A percentile compares a stretch with the other conserved stretches of the same genome.
phyloP scores from a whole-genome alignment of 2,329 filamentous ascomycete genomes.

The Balansia obtecta region DNA sequence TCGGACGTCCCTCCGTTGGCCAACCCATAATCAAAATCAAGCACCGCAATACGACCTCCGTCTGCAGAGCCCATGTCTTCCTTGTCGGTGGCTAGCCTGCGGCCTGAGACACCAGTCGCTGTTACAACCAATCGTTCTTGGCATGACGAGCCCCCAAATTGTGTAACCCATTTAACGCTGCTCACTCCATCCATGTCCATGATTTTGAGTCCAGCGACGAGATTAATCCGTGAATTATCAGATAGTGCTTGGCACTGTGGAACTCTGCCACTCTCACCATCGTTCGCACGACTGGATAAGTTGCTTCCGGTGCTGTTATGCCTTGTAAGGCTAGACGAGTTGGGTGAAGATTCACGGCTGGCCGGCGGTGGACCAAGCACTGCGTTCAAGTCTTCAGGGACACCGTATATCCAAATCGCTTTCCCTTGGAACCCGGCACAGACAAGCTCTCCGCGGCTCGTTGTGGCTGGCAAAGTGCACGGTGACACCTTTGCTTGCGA shows the following conservation, averaged over 20 bases:
- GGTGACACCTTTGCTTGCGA: slow-evolving; percentile 51
- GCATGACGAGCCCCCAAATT: slow-evolving; percentile 32
- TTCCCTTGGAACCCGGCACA: slow-evolving; percentile 61
- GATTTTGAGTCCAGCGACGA: slow-evolving; percentile 55
- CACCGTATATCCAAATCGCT: slow-evolving; percentile 67
- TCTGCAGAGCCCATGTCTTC: slow-evolving; percentile 67
- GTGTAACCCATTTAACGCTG: slow-evolving; percentile 59
- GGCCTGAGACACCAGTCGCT: slow-evolving; percentile 54
- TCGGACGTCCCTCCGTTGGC: slow-evolving; percentile 43
- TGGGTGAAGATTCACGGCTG: slow-evolving; percentile 12
- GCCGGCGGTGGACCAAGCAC: slow-evolving; percentile 30
- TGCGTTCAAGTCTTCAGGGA: slow-evolving; percentile 61
- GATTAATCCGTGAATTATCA: slow-evolving; percentile 56
- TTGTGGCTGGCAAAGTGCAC: slow-evolving; percentile 56
- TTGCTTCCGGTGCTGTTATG: slow-evolving; percentile 18
- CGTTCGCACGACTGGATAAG: slow-evolving; percentile 16
- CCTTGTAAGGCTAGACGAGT: slow-evolving; percentile 13
- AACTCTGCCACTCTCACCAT: slow-evolving; percentile 25
- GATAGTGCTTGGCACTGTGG: slow-evolving; percentile 59
- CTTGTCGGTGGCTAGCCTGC: slow-evolving; percentile 48
- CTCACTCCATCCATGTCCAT: slow-evolving; percentile 53
- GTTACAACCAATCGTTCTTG: slow-evolving; percentile 55
- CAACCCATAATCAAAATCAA: slow-evolving; percentile 59
- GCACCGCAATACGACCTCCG: slow-evolving; percentile 57
- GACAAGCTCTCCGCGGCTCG: slow-evolving; percentile 57